phyloP scores from a whole-genome alignment of 2,329 filamentous ascomycete genomes.

The Botrytis medusae region DNA sequence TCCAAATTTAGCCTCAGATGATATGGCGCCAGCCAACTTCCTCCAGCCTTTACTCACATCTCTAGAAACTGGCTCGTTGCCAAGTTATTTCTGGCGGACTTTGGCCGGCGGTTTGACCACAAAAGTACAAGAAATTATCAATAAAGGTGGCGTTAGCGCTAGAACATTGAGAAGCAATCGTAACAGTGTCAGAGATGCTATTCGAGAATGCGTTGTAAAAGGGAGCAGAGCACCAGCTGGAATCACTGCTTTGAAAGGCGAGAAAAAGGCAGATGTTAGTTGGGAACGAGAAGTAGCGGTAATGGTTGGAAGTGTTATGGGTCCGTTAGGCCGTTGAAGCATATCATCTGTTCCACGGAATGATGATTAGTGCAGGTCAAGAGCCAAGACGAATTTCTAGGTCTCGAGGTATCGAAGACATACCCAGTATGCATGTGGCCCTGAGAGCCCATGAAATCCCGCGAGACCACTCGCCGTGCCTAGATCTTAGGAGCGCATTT shows the following conservation, averaged over 20 bases:
- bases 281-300: constrained; percentile 95
- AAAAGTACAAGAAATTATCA: constrained; percentile 81
- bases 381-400: background rate
- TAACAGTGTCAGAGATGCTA: constrained; percentile 70
- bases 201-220: constrained; percentile 78
- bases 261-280: constrained; percentile 48
- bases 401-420: background rate
- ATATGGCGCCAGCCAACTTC: constrained; percentile 48
- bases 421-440: background rate
- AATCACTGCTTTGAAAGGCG: constrained; percentile 56
- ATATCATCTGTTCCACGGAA: background rate
- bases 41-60: constrained; percentile 70
- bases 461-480: background rate
- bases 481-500: background rate
- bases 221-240: constrained; percentile 69
- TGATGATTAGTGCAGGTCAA: background rate
- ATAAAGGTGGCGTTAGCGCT: constrained; percentile 78
- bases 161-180: constrained; percentile 76
- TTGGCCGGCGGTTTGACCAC: constrained; percentile 75
- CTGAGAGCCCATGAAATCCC: background rate
- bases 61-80: constrained; percentile 84
- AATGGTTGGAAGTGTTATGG: constrained; percentile 82
- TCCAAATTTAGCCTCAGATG: constrained; percentile 54
- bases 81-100: constrained; percentile 91
- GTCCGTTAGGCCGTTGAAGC: constrained; percentile 38